Evolutionary conservation across 2,329 filamentous ascomycete species (phyloP).

Genomic region (Gliomastix tumulicola): DNA sequence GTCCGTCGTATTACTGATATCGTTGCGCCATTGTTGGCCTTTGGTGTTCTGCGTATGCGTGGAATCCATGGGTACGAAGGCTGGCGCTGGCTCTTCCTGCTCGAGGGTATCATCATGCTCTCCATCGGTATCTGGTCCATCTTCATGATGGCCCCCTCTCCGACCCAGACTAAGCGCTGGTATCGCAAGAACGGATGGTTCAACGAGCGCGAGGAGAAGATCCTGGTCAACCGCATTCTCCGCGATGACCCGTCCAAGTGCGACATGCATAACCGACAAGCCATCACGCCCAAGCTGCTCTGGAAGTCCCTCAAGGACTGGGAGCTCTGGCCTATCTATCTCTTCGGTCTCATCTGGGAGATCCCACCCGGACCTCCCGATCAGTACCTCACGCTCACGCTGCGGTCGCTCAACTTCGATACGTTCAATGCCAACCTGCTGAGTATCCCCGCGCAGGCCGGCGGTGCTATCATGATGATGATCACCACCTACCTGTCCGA

Average conservation of each 20-base stretch:
- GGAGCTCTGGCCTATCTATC: slow-evolving; percentile 48
- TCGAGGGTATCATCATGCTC: slow-evolving; percentile 10
- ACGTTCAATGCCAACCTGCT: slow-evolving; percentile 56
- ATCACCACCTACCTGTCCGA: slow-evolving; percentile 22
- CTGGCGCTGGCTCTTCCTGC: slow-evolving; percentile 14
- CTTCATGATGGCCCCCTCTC: slow-evolving; percentile 20
- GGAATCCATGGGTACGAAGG: slow-evolving; percentile 13
- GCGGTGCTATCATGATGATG: slow-evolving; percentile 29
- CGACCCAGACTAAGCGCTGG: slow-evolving; percentile 32
- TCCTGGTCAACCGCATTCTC: slow-evolving; percentile 47
- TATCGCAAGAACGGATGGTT: slow-evolving; percentile 49
- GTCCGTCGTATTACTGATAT: slow-evolving; percentile 13
- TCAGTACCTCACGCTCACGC: slow-evolving; percentile 16
- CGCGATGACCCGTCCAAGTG: slow-evolving; percentile 49
- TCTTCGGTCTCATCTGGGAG: slow-evolving; percentile 25
- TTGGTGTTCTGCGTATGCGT: slow-evolving; percentile 14
- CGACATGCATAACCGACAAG: slow-evolving; percentile 48
- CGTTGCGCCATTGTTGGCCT: slow-evolving; percentile 13
- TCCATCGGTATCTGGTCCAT: slow-evolving; percentile 15
- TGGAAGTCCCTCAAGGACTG: slow-evolving; percentile 43
- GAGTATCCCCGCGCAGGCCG: slow-evolving; percentile 46
- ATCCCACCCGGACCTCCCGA: slow-evolving; percentile 14
- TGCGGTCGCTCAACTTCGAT: slow-evolving; percentile 12
- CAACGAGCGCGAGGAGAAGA: slow-evolving; percentile 47
- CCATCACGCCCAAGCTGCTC: slow-evolving; percentile 35